These are phyloP conservation scores for Physcia stellaris DNA, from an alignment of 495 filamentous ascomycete genomes.

Conservation along the genomic window DNA sequence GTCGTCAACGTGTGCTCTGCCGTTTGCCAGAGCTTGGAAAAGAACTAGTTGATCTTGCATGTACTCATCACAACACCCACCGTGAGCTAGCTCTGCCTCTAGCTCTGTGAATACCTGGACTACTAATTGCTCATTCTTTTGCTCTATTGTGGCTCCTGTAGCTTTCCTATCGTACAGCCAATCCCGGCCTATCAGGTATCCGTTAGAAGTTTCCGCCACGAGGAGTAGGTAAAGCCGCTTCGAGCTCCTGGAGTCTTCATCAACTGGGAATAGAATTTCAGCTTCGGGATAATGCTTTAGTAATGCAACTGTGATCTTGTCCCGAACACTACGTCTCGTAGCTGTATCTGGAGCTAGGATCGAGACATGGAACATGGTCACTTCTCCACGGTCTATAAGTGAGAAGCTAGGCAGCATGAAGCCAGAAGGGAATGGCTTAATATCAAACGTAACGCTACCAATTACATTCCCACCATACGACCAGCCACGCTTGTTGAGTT, in stretches of 20 bases:
- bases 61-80: slow-evolving; percentile 50
- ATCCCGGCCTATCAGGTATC: slow-evolving; percentile 54
- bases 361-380: slow-evolving; percentile 47
- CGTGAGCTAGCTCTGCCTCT: slow-evolving; percentile 37
- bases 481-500: slow-evolving; percentile 55
- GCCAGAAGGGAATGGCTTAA: slow-evolving; percentile 36
- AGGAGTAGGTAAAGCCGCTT: slow-evolving; percentile 58
- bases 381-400: slow-evolving; percentile 29
- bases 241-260: slow-evolving; percentile 45
- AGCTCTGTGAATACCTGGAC: slow-evolving; percentile 42
- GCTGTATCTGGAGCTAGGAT: slow-evolving; percentile 35
- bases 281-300: slow-evolving; percentile 25
- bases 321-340: slow-evolving; percentile 3
- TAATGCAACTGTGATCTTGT: slow-evolving; percentile 6
- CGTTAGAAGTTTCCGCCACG: slow-evolving; percentile 50
- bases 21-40: slow-evolving; percentile 55
- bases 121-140: slow-evolving; percentile 19
- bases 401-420: slow-evolving; percentile 32
- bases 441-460: slow-evolving; percentile 44
- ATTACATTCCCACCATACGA: slow-evolving; percentile 37
- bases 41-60: slow-evolving; percentile 72
- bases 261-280: slow-evolving; percentile 31
- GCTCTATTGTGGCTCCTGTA: slow-evolving; percentile 4
- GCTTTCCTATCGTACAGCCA: slow-evolving; percentile 39
- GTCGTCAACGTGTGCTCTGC: slow-evolving; percentile 20